Base-by-base conservation (phyloP, 2,329 filamentous ascomycete species). In the Sporothrix globosa region DNA sequence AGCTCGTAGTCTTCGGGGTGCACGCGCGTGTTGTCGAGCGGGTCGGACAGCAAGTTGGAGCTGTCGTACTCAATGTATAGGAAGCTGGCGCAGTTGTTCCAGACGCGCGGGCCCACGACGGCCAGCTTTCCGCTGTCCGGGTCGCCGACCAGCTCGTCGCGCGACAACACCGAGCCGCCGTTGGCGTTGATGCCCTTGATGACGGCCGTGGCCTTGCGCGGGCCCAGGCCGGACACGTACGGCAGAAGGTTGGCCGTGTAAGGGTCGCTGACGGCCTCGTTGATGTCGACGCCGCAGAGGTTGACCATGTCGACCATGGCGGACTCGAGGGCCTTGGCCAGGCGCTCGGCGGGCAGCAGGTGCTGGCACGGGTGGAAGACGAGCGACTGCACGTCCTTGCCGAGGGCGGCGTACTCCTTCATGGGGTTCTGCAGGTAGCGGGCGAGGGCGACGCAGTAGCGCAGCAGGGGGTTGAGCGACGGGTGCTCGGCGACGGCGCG, bases 281-380 rank as follows among this genome's bases (percentile, higher is more conserved):
- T 97, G 77, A 99, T 91, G 76, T 98, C 92, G 50, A 99, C 92
- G 77, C 96, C 96, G 60, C 94, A 93, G 56, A 99, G 88, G 78
- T 99, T 99, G 75, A 99, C 96, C 86, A 97, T 97, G 78, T 99
- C 96, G 13, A 99, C 95, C 88, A 99, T 92, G 58, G 95, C 93
- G n/a, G 92, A 96, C 77, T 99, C 96, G 19, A 99, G 86, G 72
- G 93, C 89, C 78, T 92, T 93, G 73, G 90, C 83, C 52, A 99
- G 85, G 82, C 97, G 94, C 50, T 98, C 95, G 72, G 93, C 88
- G 0, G 94, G 91, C 17, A 99, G 85, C 41, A 97, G 87, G 72
- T 94, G 91, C 79, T 99, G 96, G 76, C 93, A 94, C 3, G 92
- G 88, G 75, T 97, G 93, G 80, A 97, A 97, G 24, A 90, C 87